Base-by-base conservation (phyloP, 306 rosid genomes). In the Cucurbita argyrosperma region DNA sequence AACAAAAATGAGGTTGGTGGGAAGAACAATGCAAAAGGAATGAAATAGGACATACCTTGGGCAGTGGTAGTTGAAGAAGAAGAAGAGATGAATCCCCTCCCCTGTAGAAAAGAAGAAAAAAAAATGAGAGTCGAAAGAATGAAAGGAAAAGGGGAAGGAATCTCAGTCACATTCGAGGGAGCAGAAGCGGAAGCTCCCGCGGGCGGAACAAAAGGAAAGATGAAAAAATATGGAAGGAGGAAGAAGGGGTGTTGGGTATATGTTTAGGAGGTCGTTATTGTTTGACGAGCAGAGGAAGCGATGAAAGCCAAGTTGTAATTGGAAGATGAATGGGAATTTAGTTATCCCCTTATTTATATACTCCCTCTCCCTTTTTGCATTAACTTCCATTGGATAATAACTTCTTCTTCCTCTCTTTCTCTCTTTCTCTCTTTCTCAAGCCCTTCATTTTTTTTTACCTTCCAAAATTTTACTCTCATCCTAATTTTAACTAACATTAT, bases 11-110 rank as follows among this genome's bases (percentile, higher is more conserved):
- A 19, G 3, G 23, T 55, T 4, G 19, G 11, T n/a, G 0, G 23
- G 11, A n/a, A 54, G 11, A 54, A 4, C 3, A 43, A 8, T 1
- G 8, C 1, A 19, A 52, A 16, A 52, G 23, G 2, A 37, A 16
- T 1, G 12, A 38, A 64, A 21, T 37, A 6, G 7, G 64, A 52
- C 1, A 4, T 78, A 88, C 96, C 96, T 88, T 83, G 68, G 6
- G 66, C 43, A 21, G 67, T 19, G 83, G 84, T 83, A 78, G 75
- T 15, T 66, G 30, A 76, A 18, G n/a, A 70, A 52, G 52, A 62
- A 50, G 43, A 71, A 62, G 51, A 64, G 76, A 88, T 65, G 30
- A 68, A 53, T 56, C 66, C 77, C 13, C 47, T 10, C 57, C 64
- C 58, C 64, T 55, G 5, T 15, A 47, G 18, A 56, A 16, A 61